phyloP scores from a whole-genome alignment of 2,329 filamentous ascomycete species.

The Colletotrichum sp. region DNA sequence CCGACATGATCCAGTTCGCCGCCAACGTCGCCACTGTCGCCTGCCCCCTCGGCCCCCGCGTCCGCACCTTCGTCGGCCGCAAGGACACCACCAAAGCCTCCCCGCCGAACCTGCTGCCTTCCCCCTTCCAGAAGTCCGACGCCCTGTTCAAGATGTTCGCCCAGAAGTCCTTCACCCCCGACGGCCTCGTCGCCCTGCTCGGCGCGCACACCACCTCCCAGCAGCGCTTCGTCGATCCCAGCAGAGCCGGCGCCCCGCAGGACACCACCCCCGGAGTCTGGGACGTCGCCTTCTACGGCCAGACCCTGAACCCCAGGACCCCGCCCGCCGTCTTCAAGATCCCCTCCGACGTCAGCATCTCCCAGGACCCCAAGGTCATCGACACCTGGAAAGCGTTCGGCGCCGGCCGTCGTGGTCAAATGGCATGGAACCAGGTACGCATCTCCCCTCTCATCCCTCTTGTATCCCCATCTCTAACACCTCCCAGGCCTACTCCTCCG shows the following conservation, averaged over 20 bases:
- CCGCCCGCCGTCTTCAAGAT: conserved; percentile 46
- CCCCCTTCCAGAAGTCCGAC: conserved; percentile 47
- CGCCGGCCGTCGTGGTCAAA: conserved; percentile 31
- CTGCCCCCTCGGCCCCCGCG: conserved; percentile 49
- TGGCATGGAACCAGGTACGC: conserved; percentile 46
- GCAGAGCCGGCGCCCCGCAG: conserved; percentile 48
- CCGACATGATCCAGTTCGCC: conserved; percentile 61
- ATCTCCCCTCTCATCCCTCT: background rate
- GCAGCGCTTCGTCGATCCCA: conserved; percentile 48
- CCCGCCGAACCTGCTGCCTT: conserved; percentile 48
- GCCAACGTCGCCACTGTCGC: conserved; percentile 54
- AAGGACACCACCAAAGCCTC: conserved; percentile 45
- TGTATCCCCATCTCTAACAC: background rate
- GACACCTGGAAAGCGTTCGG: conserved; percentile 44
- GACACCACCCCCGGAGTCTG: conserved; percentile 58
- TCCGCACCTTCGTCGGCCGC: conserved; percentile 57
- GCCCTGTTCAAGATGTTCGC: conserved; percentile 53
- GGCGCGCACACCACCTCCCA: conserved; percentile 59
- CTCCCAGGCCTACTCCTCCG: conserved; percentile 53
- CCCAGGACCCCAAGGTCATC: conserved; percentile 38
- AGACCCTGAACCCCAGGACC: conserved; percentile 36
- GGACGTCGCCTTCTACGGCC: conserved; percentile 56
- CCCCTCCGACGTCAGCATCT: conserved; percentile 44
- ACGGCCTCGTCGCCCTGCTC: conserved; percentile 57
- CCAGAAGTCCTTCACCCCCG: conserved; percentile 57